Base-by-base conservation (phyloP, 75 land plant species). In the Adiantum capillusveneris region DNA sequence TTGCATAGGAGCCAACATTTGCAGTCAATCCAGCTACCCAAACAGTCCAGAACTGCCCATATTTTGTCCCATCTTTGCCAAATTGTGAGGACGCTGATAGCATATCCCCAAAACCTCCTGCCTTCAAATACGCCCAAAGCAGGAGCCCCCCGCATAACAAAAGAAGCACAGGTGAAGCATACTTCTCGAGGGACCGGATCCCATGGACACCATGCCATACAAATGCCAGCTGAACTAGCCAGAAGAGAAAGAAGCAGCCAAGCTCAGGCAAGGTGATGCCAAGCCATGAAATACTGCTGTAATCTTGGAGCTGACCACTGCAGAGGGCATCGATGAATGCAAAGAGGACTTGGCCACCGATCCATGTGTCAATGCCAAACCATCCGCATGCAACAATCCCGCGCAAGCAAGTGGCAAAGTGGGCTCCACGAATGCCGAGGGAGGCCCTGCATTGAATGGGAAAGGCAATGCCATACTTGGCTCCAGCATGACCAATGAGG, bases 341-440 rank as follows among this genome's bases (percentile, higher is more conserved):
- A 54, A 51, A 71, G 43, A 79, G 41, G 13, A 79, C 82, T 50
- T 75, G 67, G 20, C 72, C 78, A 31, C 82, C 82, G 22, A 80
- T 71, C 79, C 79, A 80, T 7, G 82, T 67, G 59, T 80, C 79
- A 30, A 80, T 72, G 42, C 79, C 75, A 61, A 63, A 80, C 82
- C 82, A 80, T 27, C 82, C 82, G 62, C 79, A 75, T 2, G 74
- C 82, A 26, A 80, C 72, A 12, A 80, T 41, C n/a, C 70, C 71
- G 5, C 82, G 62, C 63, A 75, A 31, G 53, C 66, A 39, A 21
- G 79, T 53, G 25, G 82, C 71, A 36, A 80, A 41, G 45, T 64
- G 62, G 25, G 79, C 82, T 25, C 82, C 82, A 13, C 58, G 62
- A 30, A 71, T 66, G n/a, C 82, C 82, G 56, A 80, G 75, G 5